Conservation (phyloP, 2,329 filamentous ascomycete genomes). For the Hypoxylon sp. region DNA sequence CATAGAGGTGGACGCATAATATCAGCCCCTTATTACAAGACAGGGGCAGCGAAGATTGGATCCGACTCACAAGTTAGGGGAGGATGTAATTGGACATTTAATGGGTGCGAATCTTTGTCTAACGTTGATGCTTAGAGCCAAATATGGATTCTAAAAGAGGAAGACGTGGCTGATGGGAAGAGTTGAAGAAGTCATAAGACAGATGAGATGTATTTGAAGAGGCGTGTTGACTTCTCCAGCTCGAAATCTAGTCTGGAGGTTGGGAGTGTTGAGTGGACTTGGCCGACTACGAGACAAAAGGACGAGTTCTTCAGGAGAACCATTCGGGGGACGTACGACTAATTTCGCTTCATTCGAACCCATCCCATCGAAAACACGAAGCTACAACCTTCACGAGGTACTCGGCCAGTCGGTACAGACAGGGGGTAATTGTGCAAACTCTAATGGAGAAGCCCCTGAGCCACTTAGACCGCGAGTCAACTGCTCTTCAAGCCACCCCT, state of each 20-base stretch:
- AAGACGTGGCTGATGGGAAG: neutral
- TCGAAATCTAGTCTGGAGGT: neutral
- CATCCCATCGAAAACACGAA: neutral
- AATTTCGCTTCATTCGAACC: neutral
- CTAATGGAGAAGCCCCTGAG: neutral
- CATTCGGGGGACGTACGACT: neutral
- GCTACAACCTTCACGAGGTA: neutral
- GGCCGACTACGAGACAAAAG: neutral
- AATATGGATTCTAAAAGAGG: neutral
- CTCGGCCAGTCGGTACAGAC: neutral
- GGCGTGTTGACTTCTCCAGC: neutral
- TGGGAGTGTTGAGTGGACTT: slow-evolving; percentile 1
- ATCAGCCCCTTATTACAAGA: neutral
- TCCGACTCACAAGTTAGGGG: neutral
- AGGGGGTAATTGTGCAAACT: neutral
- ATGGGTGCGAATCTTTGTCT: too few species aligned
- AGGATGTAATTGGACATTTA: neutral
- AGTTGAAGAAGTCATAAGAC: neutral
- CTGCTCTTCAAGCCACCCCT: neutral
- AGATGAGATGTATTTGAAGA: neutral
- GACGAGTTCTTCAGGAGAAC: neutral
- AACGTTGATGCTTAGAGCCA: neutral
- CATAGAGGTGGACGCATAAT: neutral
- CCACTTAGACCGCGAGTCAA: neutral
- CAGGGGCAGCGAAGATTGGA: neutral